Evolutionary conservation across 140 eudicot genomes (phyloP).

Genomic region (Bidens hawaiensis): DNA sequence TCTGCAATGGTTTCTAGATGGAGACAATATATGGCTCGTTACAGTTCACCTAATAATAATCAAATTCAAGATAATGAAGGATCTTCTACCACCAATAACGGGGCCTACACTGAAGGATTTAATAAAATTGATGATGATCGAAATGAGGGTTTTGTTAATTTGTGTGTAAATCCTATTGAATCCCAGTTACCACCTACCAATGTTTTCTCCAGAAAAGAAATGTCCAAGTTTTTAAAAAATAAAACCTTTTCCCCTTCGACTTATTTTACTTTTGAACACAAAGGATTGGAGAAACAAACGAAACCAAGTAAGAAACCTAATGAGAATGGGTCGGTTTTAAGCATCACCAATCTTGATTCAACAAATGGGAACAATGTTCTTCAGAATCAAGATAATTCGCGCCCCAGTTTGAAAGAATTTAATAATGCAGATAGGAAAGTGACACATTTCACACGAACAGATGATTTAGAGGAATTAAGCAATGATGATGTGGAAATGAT

Average conservation of each 20-base stretch:
- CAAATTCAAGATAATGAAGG: constrained; percentile 29
- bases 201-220: constrained; percentile 75
- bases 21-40: constrained; percentile 63
- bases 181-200: constrained; percentile 79
- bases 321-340: constrained; percentile 28
- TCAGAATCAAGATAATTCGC: constrained; percentile 17
- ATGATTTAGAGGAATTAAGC: constrained; percentile 23
- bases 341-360: constrained; percentile 18
- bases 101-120: constrained; percentile 18
- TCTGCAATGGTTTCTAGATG: constrained; percentile 92
- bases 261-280: constrained; percentile 52
- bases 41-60: constrained; percentile 12
- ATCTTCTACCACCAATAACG: constrained; percentile 30
- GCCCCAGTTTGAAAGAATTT: constrained; percentile 33
- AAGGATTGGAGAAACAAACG: constrained; percentile 40
- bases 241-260: constrained; percentile 56
- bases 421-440: constrained; percentile 29
- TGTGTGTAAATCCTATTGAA: constrained; percentile 52
- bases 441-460: constrained; percentile 19
- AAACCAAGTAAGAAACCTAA: constrained; percentile 35
- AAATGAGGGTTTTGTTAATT: constrained; percentile 18
- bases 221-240: constrained; percentile 55
- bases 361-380: constrained; percentile 37
- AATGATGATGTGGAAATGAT: constrained; percentile 48
- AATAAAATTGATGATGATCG: constrained; percentile 13